Conservation (phyloP, 1,139 yeast genomes). For the Geotrichum klebahnii region DNA sequence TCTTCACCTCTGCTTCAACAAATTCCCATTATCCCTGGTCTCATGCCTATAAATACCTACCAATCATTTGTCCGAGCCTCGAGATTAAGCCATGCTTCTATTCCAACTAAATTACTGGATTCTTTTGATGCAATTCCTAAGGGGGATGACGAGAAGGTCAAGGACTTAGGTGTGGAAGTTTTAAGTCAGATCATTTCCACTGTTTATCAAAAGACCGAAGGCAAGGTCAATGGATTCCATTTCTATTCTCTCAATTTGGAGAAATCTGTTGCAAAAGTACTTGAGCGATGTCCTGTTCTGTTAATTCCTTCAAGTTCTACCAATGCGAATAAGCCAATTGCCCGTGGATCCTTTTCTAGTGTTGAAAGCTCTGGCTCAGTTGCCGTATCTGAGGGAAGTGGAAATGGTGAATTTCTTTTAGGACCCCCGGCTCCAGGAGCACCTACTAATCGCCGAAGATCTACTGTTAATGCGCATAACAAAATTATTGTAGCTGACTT, state of each 20-base stretch:
- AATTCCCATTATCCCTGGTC: slow-evolving; percentile 76
- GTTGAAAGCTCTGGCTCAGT: slow-evolving; percentile 30
- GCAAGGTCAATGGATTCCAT: slow-evolving; percentile 70
- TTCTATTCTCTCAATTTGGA: slow-evolving; percentile 87
- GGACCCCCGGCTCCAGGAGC: slow-evolving; percentile 16
- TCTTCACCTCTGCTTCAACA: slow-evolving; percentile 44
- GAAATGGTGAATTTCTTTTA: slow-evolving; percentile 5
- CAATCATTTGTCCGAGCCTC: slow-evolving; percentile 84
- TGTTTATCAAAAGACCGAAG: slow-evolving; percentile 51
- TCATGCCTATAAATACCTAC: slow-evolving; percentile 94
- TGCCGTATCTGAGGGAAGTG: slow-evolving; percentile 32
- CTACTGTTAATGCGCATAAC: slow-evolving; percentile 48
- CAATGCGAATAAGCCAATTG: slow-evolving; percentile 27
- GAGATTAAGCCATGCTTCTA: slow-evolving; percentile 80
- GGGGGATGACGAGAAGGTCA: slow-evolving; percentile 80
- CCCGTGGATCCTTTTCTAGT: slow-evolving; percentile 15
- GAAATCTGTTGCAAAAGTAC: slow-evolving; percentile 81
- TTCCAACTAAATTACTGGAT: slow-evolving; percentile 57
- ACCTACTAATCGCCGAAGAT: slow-evolving; percentile 45
- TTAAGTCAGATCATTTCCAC: slow-evolving; percentile 56
- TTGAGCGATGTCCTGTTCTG: slow-evolving; percentile 52
- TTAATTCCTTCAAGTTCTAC: slow-evolving; percentile 7
- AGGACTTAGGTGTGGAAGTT: slow-evolving; percentile 74
- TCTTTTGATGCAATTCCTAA: slow-evolving; percentile 55
- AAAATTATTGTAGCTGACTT: slow-evolving; percentile 43